A percentile compares a stretch with the other conserved stretches of the same genome.
phyloP scores from a whole-genome alignment of 345 rosid genomes.

The Clarkia xantiana region DNA sequence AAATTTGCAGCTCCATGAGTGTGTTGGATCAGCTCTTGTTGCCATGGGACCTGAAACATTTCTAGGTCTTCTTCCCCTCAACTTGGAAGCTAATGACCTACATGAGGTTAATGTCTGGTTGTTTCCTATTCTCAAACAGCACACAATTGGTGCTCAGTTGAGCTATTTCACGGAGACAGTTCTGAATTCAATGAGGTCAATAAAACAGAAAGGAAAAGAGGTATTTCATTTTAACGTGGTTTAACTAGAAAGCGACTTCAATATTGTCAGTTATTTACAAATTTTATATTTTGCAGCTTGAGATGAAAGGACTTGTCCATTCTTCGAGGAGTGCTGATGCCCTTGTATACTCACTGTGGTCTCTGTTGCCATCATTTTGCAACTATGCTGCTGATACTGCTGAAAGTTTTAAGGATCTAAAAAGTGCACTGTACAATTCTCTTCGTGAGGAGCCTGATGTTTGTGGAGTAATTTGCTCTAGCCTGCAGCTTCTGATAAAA shows the following conservation, averaged over 20 bases:
- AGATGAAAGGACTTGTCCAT: slow-evolving; percentile 45
- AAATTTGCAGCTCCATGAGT: slow-evolving; percentile 61
- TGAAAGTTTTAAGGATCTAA: slow-evolving; percentile 55
- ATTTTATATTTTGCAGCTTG: slow-evolving; percentile 37
- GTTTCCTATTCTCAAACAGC: slow-evolving; percentile 85
- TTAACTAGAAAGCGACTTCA: slow-evolving; percentile 4
- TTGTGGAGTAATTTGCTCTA: slow-evolving; percentile 61
- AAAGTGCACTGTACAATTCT: slow-evolving; percentile 30
- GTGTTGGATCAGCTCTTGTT: slow-evolving; percentile 84
- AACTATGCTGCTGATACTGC: slow-evolving; percentile 69
- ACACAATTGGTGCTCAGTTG: slow-evolving; percentile 67
- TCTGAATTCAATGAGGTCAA: slow-evolving; percentile 32
- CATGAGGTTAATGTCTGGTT: slow-evolving; percentile 87
- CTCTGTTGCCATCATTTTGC: slow-evolving; percentile 88
- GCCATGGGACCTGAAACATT: slow-evolving; percentile 92
- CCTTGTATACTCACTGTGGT: slow-evolving; percentile 70
- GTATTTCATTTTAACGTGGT: slow-evolving; percentile 14
- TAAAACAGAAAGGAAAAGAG: slow-evolving; percentile 52
- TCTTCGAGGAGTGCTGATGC: slow-evolving; percentile 60
- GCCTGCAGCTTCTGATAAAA: slow-evolving; percentile 53
- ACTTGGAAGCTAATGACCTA: slow-evolving; percentile 60
- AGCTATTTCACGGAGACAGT: slow-evolving; percentile 54
- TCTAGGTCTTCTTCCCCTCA: slow-evolving; percentile 54
- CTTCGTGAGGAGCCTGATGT: slow-evolving; percentile 45
- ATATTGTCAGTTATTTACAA: slow-evolving; percentile 11